Base-by-base conservation (phyloP, 169 alveolate genomes). In the Cryptosporidium muris region DNA sequence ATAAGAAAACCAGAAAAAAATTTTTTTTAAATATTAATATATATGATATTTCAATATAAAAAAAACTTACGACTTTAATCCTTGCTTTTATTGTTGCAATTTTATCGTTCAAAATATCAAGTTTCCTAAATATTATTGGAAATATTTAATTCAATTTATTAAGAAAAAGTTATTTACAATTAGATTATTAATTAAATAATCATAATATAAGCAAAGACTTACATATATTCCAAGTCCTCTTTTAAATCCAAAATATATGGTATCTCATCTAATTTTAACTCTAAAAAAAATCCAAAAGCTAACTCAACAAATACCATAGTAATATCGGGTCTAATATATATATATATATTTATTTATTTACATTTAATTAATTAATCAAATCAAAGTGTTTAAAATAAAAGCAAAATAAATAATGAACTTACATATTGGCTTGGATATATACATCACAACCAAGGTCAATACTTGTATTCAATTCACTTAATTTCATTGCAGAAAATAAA, bases 391-490 rank as follows among this genome's bases (percentile, higher is more conserved):
- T 36, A n/a, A 54, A 12, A n/a, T 54, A 16, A 12, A 54, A 54
- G 25, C 7, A 14, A 16, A 16, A 16, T 60, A 16, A 60, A 16
- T 60, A 60, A 60, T 5, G 7, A 66, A 74, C 85, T 58, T 74
- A 74, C 85, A 74, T 74, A 12, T 43, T 42, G 3, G 85, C 60
- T 9, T 74, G 74, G 25, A 74, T 68, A 36, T 58, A 74, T 37
- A 74, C 66, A 34, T 74, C 85, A 47, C 85, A 74, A 43, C 85
- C 85, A 45, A 74, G 67, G 16, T 74, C 60, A 16, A 63, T 74
- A 25, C 85, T 54, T 34, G 85, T 74, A 49, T 48, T 74, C 6
- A 74, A 62, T 38, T 74, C 85, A 58, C 60, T 74, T 14, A 74
- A n/a, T 6, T 42, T 42, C 63, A 74, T 56, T 45, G 54, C 85